Evolutionary conservation across 441 rosid species (phyloP).

Genomic region (Jatropha podagrica): DNA sequence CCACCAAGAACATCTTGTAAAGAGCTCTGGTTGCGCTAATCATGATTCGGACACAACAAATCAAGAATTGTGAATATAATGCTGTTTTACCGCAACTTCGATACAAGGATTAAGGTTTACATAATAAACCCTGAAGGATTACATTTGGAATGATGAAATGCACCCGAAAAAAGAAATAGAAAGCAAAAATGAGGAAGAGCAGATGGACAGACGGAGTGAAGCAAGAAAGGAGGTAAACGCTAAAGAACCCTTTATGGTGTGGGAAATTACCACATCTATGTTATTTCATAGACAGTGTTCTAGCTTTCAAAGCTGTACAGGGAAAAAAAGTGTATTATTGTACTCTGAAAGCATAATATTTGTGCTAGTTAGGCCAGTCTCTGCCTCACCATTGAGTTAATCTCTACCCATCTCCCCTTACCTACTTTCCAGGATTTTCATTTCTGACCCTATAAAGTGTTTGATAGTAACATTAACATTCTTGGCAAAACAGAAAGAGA

Average conservation of each 20-base stretch:
- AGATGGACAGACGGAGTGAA: neutral
- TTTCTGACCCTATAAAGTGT: neutral
- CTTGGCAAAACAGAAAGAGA: too few relatives aligned
- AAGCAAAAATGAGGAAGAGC: neutral
- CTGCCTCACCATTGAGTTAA: neutral
- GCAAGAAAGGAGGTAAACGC: neutral
- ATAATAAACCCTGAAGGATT: neutral
- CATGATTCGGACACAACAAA: constrained; percentile 17
- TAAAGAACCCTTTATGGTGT: too few relatives aligned
- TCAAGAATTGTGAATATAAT: neutral
- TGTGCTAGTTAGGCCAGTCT: neutral
- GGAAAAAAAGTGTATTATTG: neutral
- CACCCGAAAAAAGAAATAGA: neutral
- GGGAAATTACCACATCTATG: neutral
- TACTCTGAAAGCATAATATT: neutral
- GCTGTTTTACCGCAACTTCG: neutral
- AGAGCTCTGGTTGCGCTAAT: constrained; percentile 33
- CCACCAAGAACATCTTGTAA: constrained; percentile 56
- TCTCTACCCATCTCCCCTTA: neutral
- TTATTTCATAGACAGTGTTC: neutral
- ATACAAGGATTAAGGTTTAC: neutral
- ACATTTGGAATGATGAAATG: neutral
- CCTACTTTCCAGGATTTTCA: neutral
- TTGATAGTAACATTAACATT: neutral
- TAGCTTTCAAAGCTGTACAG: neutral